Evolutionary conservation across 768 basidiomycete genomes (phyloP), one percentile per base, ranked within the genome.

Genomic region (Kwoniella pini): DNA sequence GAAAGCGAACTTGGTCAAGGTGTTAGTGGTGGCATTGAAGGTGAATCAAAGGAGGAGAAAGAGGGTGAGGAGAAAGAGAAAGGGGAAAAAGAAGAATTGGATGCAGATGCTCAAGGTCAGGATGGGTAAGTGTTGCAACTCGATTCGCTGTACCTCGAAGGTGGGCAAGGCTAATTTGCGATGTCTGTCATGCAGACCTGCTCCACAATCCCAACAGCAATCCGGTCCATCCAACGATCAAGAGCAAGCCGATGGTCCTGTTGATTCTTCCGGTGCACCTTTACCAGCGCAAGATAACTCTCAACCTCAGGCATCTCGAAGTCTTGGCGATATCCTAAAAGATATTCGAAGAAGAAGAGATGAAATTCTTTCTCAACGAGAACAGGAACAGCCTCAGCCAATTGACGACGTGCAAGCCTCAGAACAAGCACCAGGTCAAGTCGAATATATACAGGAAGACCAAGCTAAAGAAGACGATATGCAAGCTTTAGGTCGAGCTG

Each of bases 401-500:
- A 70, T 72, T 10, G 54, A 65, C 57, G 54, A 68, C 33, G 51
- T 64, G 26, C 51, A 66, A n/a, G 62, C 62, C 5, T 43, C 67
- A 5, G 49, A 63, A 11, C 69, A 78, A 66, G 71, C 66, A 12
- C 61, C 65, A 11, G 70, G 72, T 46, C 80, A 81, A 40, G 77
- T 96, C 13, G 90, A 96, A 75, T 91, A 95, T 77, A 79, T 89
- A 39, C 82, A 88, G 1, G 86, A 87, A 38, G 87, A 88, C 48
- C 81, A 80, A 27, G 85, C 84, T 62, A 80, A 87, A 55, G 84
- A 87, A 31, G 65, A 62, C 31, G 71, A 68, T 33, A 89, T 89
- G 85, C 91, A 95, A 78, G 91, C 93, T 0, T 83, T 98, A 21
- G 95, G 91, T 5, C 86, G 91, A 0, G 88, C 94, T 2, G 86